phyloP scores from a whole-genome alignment of 2,329 filamentous ascomycete genomes.

The Trichoderma sp. region DNA sequence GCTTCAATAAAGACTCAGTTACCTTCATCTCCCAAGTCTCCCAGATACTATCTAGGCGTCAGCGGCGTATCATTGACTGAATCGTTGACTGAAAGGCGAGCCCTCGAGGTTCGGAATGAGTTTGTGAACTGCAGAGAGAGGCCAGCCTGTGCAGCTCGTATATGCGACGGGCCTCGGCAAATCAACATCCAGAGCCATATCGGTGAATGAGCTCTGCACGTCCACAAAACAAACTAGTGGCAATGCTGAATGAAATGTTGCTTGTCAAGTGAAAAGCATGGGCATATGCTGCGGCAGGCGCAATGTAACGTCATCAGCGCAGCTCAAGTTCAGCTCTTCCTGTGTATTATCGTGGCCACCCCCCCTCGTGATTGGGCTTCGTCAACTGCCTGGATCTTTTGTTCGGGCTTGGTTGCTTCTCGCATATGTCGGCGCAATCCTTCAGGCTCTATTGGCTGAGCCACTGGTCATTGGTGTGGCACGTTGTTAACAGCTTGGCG shows the following conservation, averaged over 20 bases:
- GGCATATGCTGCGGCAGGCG: background rate
- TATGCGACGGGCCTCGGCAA: background rate
- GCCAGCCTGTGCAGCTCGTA: background rate
- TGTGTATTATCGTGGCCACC: background rate
- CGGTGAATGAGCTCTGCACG: background rate
- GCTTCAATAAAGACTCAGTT: background rate
- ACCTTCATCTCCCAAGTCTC: background rate
- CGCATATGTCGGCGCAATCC: constrained; percentile 17
- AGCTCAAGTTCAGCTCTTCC: constrained; percentile 11
- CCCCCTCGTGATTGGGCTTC: constrained; percentile 1
- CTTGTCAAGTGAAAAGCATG: background rate
- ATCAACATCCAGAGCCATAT: background rate
- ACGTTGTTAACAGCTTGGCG: background rate
- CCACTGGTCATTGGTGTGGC: background rate
- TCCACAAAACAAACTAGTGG: background rate
- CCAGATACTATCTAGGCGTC: background rate
- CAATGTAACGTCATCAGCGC: constrained; percentile 10
- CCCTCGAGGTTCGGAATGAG: background rate
- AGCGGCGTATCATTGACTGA: background rate
- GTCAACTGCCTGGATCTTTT: constrained; percentile 14
- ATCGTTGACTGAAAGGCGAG: background rate
- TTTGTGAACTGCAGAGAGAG: background rate
- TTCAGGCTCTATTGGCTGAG: constrained; percentile 13
- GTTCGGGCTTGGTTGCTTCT: constrained; percentile 2
- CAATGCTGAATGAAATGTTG: background rate